Percentiles rank a stretch among this genome's conserved stretches.
Evolutionary conservation across 306 rosid genomes (phyloP).

Genomic region (Leucaena leucocephala): DNA sequence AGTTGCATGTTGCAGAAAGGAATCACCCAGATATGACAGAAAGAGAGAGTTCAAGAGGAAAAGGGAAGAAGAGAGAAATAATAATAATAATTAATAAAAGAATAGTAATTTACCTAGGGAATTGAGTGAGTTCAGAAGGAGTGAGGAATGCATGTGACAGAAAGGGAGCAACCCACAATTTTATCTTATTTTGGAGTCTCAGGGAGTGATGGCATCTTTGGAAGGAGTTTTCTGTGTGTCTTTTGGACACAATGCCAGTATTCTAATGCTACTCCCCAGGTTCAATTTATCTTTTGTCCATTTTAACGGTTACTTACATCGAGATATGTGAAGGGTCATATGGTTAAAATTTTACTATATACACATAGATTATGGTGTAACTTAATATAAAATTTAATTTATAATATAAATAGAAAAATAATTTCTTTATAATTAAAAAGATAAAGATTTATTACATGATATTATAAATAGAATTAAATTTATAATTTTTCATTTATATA

Average conservation of each 20-base stretch:
- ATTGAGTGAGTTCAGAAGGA: constrained; percentile 42
- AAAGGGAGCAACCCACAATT: constrained; percentile 12
- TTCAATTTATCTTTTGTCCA: constrained; percentile 41
- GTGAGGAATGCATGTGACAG: constrained; percentile 46
- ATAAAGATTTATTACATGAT: too few species aligned
- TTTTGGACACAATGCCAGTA: constrained; percentile 32
- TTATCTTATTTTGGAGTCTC: constrained; percentile 24
- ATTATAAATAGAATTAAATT: too few species aligned
- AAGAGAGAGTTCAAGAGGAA: neutral
- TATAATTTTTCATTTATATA: too few species aligned
- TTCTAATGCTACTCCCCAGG: constrained; percentile 40
- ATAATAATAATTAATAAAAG: neutral
- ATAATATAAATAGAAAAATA: too few species aligned
- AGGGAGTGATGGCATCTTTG: constrained; percentile 56
- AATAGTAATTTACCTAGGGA: constrained; percentile 41
- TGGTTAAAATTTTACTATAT: neutral
- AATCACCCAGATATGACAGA: constrained; percentile 38
- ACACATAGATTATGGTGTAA: neutral
- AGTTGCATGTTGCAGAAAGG: constrained; percentile 44
- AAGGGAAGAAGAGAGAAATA: neutral
- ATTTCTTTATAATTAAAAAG: too few species aligned
- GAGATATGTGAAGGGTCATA: neutral
- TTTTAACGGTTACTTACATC: constrained; percentile 48
- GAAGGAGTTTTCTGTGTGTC: constrained; percentile 36
- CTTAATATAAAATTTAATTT: too few species aligned